These are phyloP conservation scores for Trichoderma gamsii DNA, from an alignment of 495 filamentous ascomycete species.

Conservation along the genomic window DNA sequence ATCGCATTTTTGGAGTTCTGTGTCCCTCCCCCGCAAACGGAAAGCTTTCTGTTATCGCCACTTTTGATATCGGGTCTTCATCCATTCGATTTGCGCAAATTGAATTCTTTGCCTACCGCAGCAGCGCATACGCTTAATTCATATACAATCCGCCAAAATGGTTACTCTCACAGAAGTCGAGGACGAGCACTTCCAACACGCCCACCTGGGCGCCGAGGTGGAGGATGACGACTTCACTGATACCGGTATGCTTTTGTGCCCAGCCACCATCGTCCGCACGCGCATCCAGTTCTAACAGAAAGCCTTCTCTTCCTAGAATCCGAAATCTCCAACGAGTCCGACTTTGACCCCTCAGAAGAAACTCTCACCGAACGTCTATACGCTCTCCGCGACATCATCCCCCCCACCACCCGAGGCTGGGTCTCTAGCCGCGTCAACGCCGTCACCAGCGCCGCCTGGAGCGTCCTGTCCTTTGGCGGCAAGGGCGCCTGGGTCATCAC, in stretches of 20 bases:
- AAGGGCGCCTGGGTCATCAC: conserved; percentile 82
- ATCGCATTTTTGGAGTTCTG: too few relatives aligned
- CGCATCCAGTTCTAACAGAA: conserved; percentile 7
- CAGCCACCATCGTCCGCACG: background rate
- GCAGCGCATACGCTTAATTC: background rate
- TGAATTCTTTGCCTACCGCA: background rate
- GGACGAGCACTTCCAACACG: conserved; percentile 84
- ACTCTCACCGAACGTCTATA: conserved; percentile 71
- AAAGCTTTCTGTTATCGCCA: too few relatives aligned
- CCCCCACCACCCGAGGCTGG: conserved; percentile 69
- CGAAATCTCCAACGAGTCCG: conserved; percentile 55
- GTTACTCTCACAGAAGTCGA: conserved; percentile 94
- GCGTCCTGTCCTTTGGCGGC: conserved; percentile 61
- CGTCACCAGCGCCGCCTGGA: conserved; percentile 50
- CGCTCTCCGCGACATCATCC: conserved; percentile 88
- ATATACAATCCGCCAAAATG: conserved; percentile 55
- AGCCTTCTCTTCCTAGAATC: conserved; percentile 44
- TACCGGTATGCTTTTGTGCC: conserved; percentile 55
- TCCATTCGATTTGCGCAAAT: background rate
- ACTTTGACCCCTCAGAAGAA: conserved; percentile 49
- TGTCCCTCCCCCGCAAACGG: too few relatives aligned
- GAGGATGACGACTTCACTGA: conserved; percentile 86
- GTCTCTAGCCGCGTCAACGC: conserved; percentile 41
- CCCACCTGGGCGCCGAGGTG: conserved; percentile 64
- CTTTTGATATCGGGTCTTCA: background rate